These are phyloP conservation scores for Talaromyces marneffei DNA, from an alignment of 2,329 filamentous ascomycete species.

Conservation along the genomic window DNA sequence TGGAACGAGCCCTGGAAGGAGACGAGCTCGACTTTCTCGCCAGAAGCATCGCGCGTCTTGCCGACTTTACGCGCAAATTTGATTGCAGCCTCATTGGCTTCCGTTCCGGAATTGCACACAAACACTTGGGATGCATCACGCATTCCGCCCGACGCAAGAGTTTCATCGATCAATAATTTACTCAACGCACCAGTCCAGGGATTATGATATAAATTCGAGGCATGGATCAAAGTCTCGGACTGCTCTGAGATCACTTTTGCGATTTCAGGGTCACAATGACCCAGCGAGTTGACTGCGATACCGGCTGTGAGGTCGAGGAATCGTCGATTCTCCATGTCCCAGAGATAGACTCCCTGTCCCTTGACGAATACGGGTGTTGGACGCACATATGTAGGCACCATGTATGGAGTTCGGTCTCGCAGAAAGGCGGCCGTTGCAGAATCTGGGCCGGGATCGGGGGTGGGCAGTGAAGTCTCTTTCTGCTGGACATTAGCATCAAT, in stretches of 20 bases:
- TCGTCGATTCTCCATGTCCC: slow-evolving; percentile 79
- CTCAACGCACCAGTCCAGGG: slow-evolving; percentile 88
- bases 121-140: slow-evolving; percentile 74
- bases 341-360: slow-evolving; percentile 81
- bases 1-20: slow-evolving; percentile 93
- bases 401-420: slow-evolving; percentile 71
- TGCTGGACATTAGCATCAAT: slow-evolving; percentile 20
- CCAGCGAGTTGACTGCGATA: slow-evolving; percentile 89
- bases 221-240: slow-evolving; percentile 75
- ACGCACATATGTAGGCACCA: slow-evolving; percentile 93
- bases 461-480: slow-evolving; percentile 52
- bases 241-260: slow-evolving; percentile 70
- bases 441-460: slow-evolving; percentile 66
- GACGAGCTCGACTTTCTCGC: slow-evolving; percentile 74
- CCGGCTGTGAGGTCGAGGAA: slow-evolving; percentile 95
- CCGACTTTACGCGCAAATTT: slow-evolving; percentile 94
- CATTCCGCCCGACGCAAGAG: slow-evolving; percentile 73
- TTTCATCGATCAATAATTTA: slow-evolving; percentile 76
- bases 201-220: slow-evolving; percentile 96
- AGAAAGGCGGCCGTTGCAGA: slow-evolving; percentile 71
- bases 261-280: slow-evolving; percentile 80
- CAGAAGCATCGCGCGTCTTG: slow-evolving; percentile 65
- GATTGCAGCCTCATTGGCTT: slow-evolving; percentile 95
- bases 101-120: slow-evolving; percentile 91
- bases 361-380: slow-evolving; percentile 84